Evolutionary conservation across 345 rosid species (phyloP).

Genomic region (Populus davidiana): DNA sequence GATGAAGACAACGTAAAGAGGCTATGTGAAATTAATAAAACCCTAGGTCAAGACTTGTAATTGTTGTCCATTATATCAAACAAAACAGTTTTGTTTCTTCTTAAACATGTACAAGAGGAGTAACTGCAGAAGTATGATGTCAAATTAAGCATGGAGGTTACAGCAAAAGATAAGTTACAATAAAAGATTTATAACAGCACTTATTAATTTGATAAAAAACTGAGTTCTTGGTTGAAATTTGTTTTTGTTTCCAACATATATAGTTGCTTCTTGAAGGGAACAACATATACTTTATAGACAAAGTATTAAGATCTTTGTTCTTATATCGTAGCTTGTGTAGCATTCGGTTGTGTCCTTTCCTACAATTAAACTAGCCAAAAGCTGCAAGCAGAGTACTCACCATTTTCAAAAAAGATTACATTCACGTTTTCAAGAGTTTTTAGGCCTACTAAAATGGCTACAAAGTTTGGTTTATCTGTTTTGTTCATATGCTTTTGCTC

Average conservation of each 20-base stretch:
- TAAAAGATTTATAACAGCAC: too few species aligned
- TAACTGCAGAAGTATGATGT: too few species aligned
- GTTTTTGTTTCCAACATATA: neutral
- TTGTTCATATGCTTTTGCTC: slow-evolving; percentile 13
- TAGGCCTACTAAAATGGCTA: slow-evolving; percentile 11
- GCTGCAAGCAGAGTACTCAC: neutral
- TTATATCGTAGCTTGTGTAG: neutral
- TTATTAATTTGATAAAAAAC: too few species aligned
- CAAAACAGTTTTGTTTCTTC: too few species aligned
- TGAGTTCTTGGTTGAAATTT: too few species aligned
- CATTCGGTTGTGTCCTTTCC: neutral
- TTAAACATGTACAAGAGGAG: too few species aligned
- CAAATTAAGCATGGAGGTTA: too few species aligned
- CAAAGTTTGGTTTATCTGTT: slow-evolving; percentile 4
- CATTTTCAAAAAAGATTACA: neutral
- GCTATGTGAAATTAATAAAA: too few species aligned
- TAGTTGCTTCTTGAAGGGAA: neutral
- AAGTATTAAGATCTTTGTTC: neutral
- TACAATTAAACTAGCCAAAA: neutral
- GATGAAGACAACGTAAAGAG: too few species aligned
- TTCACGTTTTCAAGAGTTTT: neutral
- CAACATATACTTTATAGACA: neutral
- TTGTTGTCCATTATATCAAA: too few species aligned
- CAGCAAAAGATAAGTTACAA: too few species aligned
- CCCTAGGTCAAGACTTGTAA: too few species aligned